Evolutionary conservation across 2,329 filamentous ascomycete genomes (phyloP).

Genomic region (Hypoxylon sp.): DNA sequence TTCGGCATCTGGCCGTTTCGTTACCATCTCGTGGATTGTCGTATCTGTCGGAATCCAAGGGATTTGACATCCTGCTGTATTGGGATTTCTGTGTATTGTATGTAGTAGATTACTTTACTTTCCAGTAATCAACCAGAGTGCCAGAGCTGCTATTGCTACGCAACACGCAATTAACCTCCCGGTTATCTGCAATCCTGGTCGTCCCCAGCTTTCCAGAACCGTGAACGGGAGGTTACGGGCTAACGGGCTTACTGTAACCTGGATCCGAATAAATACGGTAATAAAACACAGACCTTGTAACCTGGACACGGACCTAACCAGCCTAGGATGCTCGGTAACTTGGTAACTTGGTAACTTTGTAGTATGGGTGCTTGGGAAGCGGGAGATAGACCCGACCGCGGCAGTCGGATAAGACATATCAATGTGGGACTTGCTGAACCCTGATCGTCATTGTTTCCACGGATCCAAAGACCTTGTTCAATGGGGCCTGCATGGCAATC

Average conservation of each 20-base stretch:
- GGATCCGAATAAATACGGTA: constrained; percentile 8
- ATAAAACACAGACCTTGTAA: constrained; percentile 25
- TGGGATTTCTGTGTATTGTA: constrained; percentile 25
- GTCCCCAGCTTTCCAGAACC: constrained; percentile 33
- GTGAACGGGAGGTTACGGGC: constrained; percentile 34
- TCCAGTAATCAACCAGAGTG: constrained; percentile 38
- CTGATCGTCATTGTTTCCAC: constrained; percentile 45
- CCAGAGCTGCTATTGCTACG: constrained; percentile 24
- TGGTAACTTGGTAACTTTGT: background rate
- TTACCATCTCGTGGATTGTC: constrained; percentile 29
- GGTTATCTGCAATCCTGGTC: constrained; percentile 21
- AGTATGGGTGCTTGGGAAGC: constrained; percentile 23
- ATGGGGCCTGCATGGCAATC: constrained; percentile 43
- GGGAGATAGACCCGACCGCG: constrained; percentile 46
- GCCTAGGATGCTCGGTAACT: constrained; percentile 21
- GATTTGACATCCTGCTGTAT: constrained; percentile 37
- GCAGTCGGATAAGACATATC: constrained; percentile 42
- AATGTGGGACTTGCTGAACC: constrained; percentile 41
- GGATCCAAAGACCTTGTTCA: constrained; percentile 43
- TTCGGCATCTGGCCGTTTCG: constrained; percentile 38
- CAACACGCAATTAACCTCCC: constrained; percentile 32
- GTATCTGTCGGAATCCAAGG: constrained; percentile 34
- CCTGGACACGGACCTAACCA: constrained; percentile 33
- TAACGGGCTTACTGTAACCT: constrained; percentile 43
- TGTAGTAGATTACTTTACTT: constrained; percentile 44